A percentile compares a stretch with the other conserved stretches of the same genome.
Conservation (phyloP, 495 filamentous ascomycete species). For the Diplogelasinospora grovesii region DNA sequence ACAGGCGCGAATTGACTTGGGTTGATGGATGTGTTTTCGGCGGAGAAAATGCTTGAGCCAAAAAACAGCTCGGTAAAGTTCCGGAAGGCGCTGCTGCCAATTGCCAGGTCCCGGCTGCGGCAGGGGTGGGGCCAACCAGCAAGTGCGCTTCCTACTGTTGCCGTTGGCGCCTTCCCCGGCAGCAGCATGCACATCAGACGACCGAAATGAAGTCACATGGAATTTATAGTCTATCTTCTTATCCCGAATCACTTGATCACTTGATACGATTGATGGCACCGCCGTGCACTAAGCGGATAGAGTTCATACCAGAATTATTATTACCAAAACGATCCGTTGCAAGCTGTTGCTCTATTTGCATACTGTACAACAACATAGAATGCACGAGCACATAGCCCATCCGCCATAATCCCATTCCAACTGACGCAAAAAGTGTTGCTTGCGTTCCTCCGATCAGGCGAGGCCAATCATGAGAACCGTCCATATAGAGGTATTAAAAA, state of each 20-base stretch:
- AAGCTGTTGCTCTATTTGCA: conserved; percentile 33
- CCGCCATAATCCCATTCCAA: conserved; percentile 1
- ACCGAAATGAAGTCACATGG: too few relatives aligned
- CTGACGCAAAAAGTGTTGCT: neutral
- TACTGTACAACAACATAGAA: conserved; percentile 26
- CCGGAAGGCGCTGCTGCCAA: conserved; percentile 16
- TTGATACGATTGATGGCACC: too few relatives aligned
- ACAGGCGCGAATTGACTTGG: conserved; percentile 30
- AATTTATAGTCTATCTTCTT: too few relatives aligned
- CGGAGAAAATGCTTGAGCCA: conserved; percentile 35
- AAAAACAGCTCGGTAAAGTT: conserved; percentile 36
- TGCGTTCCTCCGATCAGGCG: neutral
- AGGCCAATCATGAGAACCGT: conserved; percentile 14
- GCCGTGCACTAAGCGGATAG: too few relatives aligned
- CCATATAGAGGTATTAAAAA: conserved; percentile 28
- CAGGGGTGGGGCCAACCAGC: too few relatives aligned
- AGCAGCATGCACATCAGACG: neutral
- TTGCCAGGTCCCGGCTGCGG: conserved; percentile 6
- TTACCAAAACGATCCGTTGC: conserved; percentile 16
- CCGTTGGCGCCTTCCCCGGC: too few relatives aligned
- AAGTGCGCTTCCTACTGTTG: too few relatives aligned
- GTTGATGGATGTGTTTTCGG: conserved; percentile 25
- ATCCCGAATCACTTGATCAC: too few relatives aligned
- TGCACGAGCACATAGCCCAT: conserved; percentile 8
- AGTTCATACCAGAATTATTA: conserved; percentile 8